A percentile compares a stretch with the other conserved stretches of the same genome.
Evolutionary conservation across 1,139 yeast genomes (phyloP).

Genomic region (Kluyveromyces sp.): DNA sequence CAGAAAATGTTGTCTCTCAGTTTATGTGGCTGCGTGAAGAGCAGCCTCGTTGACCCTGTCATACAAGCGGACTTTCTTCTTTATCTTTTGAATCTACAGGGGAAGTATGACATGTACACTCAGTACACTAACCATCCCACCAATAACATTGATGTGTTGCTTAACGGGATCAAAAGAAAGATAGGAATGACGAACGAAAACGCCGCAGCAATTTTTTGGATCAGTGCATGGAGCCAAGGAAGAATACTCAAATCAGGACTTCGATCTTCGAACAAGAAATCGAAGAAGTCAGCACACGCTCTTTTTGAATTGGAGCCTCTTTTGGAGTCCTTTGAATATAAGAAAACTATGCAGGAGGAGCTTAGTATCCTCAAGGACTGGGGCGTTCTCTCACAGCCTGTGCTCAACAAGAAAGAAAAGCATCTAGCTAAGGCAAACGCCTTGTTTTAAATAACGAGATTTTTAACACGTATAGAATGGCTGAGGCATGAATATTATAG

Average conservation of each 20-base stretch:
- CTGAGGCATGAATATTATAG: too few species aligned
- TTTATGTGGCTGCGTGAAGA: slow-evolving; percentile 71
- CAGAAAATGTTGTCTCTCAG: slow-evolving; percentile 73
- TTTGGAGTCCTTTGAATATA: slow-evolving; percentile 3
- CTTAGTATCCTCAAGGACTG: slow-evolving; percentile 4
- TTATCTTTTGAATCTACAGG: slow-evolving; percentile 60
- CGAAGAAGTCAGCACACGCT: slow-evolving; percentile 1
- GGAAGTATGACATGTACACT: slow-evolving; percentile 33
- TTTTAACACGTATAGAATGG: too few species aligned
- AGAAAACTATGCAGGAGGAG: slow-evolving; percentile 3
- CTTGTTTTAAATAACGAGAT: not conserved
- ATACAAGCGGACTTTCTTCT: slow-evolving; percentile 82
- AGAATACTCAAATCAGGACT: slow-evolving; percentile 20
- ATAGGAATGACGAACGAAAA: slow-evolving; percentile 43
- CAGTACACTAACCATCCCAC: slow-evolving; percentile 59
- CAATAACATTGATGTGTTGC: slow-evolving; percentile 58
- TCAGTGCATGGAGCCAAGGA: slow-evolving; percentile 63
- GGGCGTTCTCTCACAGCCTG: slow-evolving; percentile 2
- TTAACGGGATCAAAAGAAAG: slow-evolving; percentile 47
- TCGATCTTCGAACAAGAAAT: not conserved
- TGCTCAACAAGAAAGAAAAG: slow-evolving; percentile 1
- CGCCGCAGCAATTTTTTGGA: slow-evolving; percentile 64
- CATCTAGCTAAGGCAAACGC: slow-evolving; percentile 4
- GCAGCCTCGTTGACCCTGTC: slow-evolving; percentile 68
- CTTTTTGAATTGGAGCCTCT: slow-evolving; percentile 7